These are phyloP conservation scores for Apium graveolens DNA, from an alignment of 129 eudicot species.

Conservation along the genomic window DNA sequence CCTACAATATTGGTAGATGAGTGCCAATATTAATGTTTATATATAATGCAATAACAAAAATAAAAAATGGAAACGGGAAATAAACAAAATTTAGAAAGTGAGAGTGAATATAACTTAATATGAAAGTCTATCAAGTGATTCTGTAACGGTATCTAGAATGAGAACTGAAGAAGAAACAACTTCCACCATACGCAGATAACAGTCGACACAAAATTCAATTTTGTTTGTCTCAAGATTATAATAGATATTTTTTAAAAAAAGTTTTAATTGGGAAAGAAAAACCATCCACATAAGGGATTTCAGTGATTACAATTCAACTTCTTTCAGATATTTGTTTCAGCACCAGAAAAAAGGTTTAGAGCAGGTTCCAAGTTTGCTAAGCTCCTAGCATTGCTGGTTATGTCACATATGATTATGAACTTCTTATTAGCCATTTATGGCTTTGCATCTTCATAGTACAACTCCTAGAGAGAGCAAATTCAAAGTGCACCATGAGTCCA, in stretches of 20 bases:
- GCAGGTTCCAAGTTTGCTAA: no score
- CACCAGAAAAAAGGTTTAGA: no score
- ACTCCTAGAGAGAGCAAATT: no score
- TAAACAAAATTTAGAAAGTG: neutral
- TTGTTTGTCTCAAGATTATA: neutral
- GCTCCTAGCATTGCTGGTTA: no score
- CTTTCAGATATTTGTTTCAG: no score
- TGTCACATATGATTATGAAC: no score
- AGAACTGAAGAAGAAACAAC: neutral
- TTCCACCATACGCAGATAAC: neutral
- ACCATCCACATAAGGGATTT: no score
- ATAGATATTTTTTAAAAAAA: neutral
- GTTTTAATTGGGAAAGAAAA: no score
- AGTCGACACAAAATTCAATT: neutral
- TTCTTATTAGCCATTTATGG: no score
- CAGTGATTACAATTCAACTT: no score
- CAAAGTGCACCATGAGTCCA: no score
- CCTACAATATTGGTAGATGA: constrained; percentile 9
- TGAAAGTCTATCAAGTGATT: neutral
- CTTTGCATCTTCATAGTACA: no score
- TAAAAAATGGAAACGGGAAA: neutral
- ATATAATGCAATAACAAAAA: neutral
- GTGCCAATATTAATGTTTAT: neutral
- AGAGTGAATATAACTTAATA: neutral
- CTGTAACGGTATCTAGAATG: neutral